These are phyloP conservation scores for Stipa capillata DNA, from an alignment of 176 grass and related monocot genomes.

Conservation along the genomic window DNA sequence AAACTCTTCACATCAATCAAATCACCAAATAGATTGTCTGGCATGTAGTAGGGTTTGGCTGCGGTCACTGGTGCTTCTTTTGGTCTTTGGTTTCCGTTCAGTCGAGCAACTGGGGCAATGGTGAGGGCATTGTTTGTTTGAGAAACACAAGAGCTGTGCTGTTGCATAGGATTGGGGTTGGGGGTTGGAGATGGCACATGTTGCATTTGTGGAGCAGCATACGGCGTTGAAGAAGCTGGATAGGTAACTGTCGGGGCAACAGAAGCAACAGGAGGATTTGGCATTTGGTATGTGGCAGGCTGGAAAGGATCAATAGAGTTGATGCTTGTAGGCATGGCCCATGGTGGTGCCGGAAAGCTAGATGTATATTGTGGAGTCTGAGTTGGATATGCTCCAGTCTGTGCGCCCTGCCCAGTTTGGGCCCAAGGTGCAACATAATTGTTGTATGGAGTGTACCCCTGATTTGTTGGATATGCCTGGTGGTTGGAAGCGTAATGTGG, in stretches of 20 bases:
- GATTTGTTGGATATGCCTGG: constrained; percentile 21
- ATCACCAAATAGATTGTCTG: constrained; percentile 87
- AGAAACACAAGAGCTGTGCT: constrained; percentile 37
- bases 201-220: constrained; percentile 25
- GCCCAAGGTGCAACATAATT: constrained; percentile 87
- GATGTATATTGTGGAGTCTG: constrained; percentile 31
- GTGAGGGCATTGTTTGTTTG: constrained; percentile 22
- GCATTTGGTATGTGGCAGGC: constrained; percentile 19
- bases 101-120: constrained; percentile 22
- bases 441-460: constrained; percentile 53
- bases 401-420: constrained; percentile 29
- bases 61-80: constrained; percentile 13
- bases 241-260: constrained; percentile 12
- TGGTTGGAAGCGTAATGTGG: constrained; percentile 13
- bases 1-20: constrained; percentile 78
- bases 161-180: constrained; percentile 23
- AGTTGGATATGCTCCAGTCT: constrained; percentile 25
- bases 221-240: constrained; percentile 12
- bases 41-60: constrained; percentile 86
- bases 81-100: constrained; percentile 20
- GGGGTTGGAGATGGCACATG: constrained; percentile 12
- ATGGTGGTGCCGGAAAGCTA: constrained; percentile 41
- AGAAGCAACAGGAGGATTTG: constrained; percentile 17
- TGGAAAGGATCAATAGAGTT: constrained; percentile 44
- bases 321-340: constrained; percentile 26